Conservation (phyloP, 1,139 yeast genomes). For the Magnusiomyces suaveolens region DNA sequence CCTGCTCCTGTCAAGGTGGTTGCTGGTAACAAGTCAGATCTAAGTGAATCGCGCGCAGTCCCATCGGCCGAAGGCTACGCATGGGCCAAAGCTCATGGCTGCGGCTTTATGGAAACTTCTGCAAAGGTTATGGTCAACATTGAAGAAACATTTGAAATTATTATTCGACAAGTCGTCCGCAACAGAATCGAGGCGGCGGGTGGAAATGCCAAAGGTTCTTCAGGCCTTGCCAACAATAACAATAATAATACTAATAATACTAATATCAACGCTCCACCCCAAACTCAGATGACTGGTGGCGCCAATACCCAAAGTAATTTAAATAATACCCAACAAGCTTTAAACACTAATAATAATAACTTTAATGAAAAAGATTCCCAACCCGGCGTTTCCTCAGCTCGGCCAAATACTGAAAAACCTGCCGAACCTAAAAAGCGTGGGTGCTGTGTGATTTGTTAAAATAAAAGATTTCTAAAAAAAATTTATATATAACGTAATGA, state of each 20-base stretch:
- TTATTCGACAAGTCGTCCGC: constrained; percentile 56
- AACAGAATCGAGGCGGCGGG: constrained; percentile 37
- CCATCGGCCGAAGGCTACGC: constrained; percentile 72
- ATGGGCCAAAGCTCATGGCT: constrained; percentile 62
- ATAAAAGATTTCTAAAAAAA: too few relatives aligned
- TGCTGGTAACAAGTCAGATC: constrained; percentile 43
- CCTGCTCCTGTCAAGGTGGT: constrained; percentile 29
- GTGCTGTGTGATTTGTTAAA: background rate
- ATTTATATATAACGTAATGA: too few relatives aligned
- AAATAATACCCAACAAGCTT: background rate
- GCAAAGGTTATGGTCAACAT: constrained; percentile 86
- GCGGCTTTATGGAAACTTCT: constrained; percentile 80
- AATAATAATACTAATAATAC: too few relatives aligned
- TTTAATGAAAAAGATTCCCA: background rate
- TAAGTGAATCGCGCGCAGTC: constrained; percentile 66
- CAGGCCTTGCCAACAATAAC: background rate
- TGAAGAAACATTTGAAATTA: constrained; percentile 70
- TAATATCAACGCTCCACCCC: background rate
- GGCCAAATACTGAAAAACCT: background rate
- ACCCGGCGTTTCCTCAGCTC: background rate
- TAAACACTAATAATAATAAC: too few relatives aligned
- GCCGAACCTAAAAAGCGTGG: background rate
- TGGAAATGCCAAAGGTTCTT: background rate
- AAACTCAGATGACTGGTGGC: background rate
- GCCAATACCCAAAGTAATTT: background rate